Evolutionary conservation across 2,329 filamentous ascomycete species (phyloP).

Genomic region (Colletotrichum sublineola): DNA sequence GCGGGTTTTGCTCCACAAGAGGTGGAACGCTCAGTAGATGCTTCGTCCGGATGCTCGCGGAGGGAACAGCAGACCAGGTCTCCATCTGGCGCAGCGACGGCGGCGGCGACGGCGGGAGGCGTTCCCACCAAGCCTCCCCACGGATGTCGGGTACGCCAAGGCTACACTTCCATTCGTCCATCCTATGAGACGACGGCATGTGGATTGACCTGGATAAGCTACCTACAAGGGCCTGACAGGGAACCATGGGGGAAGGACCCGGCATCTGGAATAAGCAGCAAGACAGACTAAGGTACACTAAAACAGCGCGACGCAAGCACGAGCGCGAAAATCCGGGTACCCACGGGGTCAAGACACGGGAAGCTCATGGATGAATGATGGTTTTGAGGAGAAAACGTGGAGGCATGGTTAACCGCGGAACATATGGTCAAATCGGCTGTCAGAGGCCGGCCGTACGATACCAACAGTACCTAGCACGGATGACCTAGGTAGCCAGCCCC

Average conservation of each 20-base stretch:
- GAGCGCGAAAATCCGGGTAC: conserved; percentile 21
- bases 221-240: conserved; percentile 6
- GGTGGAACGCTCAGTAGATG: background rate
- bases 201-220: conserved; percentile 34
- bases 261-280: conserved; percentile 33
- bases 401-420: conserved; percentile 24
- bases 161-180: conserved; percentile 40
- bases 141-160: conserved; percentile 39
- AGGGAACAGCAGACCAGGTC: background rate
- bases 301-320: conserved; percentile 32
- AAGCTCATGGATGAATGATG: conserved; percentile 28
- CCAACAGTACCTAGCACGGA: too few relatives aligned
- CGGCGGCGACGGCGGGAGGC: conserved; percentile 20
- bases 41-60: conserved; percentile 21
- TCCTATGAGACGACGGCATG: conserved; percentile 38
- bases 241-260: conserved; percentile 16
- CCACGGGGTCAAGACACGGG: conserved; percentile 37
- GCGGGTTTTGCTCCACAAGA: background rate
- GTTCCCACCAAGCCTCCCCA: conserved; percentile 19
- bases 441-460: background rate
- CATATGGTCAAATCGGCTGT: conserved; percentile 19
- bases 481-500: background rate
- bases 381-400: conserved; percentile 26
- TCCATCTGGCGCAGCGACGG: conserved; percentile 5
- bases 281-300: conserved; percentile 6